These are phyloP conservation scores for Termitomyces sp. DNA, from an alignment of 768 basidiomycete species.

Conservation along the genomic window DNA sequence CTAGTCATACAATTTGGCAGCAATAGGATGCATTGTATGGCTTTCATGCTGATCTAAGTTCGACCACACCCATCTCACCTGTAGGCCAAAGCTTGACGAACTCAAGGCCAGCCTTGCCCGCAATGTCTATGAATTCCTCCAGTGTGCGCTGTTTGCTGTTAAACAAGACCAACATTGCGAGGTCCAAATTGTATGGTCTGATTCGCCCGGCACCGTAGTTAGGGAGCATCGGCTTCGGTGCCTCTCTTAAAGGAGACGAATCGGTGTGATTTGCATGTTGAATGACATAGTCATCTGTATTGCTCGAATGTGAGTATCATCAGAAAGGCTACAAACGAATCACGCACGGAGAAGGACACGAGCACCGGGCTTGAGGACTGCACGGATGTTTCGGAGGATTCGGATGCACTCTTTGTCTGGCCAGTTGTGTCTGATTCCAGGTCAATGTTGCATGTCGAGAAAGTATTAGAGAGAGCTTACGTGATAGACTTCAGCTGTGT, in stretches of 20 bases:
- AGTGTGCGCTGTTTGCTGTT: slow-evolving; percentile 36
- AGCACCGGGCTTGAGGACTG: background rate
- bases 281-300: background rate
- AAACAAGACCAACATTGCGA: slow-evolving; percentile 37
- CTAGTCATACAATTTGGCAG: too few species aligned
- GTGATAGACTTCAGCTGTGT: background rate
- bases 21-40: too few species aligned
- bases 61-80: slow-evolving; percentile 28
- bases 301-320: background rate
- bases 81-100: slow-evolving; percentile 33
- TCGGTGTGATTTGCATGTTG: background rate
- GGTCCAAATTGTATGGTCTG: slow-evolving; percentile 37
- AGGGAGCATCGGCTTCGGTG: slow-evolving; percentile 39
- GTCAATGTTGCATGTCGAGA: background rate
- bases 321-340: background rate
- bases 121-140: slow-evolving; percentile 30
- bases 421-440: background rate
- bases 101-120: slow-evolving; percentile 24
- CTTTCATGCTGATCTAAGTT: slow-evolving; percentile 15
- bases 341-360: background rate
- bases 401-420: background rate
- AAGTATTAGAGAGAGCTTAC: background rate
- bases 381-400: background rate
- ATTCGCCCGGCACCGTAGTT: slow-evolving; percentile 41
- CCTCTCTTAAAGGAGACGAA: background rate